phyloP scores from a whole-genome alignment of 306 rosid species.

The Prunus mongolica region DNA sequence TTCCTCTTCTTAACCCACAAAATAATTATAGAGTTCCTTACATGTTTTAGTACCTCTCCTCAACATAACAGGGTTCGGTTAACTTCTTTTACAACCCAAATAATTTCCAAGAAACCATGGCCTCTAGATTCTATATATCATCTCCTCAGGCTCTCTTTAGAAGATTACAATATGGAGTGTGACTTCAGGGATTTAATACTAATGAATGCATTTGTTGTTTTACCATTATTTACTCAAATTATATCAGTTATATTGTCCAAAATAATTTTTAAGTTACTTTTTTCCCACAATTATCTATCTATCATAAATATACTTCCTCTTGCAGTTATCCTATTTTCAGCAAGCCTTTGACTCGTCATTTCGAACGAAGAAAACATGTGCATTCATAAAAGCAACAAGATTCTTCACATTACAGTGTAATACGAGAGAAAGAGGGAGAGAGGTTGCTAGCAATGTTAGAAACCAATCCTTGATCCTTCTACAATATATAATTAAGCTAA shows the following conservation, averaged over 20 bases:
- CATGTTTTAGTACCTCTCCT: too few species aligned
- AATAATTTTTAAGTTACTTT: too few species aligned
- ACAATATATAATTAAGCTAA: background rate
- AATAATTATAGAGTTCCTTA: too few species aligned
- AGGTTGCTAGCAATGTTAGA: too few species aligned
- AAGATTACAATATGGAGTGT: background rate
- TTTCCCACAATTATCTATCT: background rate
- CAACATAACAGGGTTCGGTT: too few species aligned
- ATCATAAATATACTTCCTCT: background rate
- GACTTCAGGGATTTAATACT: background rate
- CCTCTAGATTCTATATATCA: background rate
- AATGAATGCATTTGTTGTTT: background rate
- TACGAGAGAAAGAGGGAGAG: background rate
- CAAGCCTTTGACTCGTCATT: background rate
- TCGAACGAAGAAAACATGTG: background rate
- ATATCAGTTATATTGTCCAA: background rate
- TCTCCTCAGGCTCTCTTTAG: background rate
- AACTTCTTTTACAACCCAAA: background rate
- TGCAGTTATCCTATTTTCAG: background rate
- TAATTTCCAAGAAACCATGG: background rate
- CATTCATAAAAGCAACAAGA: background rate
- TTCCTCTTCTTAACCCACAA: too few species aligned
- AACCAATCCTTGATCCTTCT: too few species aligned
- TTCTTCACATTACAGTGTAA: background rate
- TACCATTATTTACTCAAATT: too few species aligned